These are phyloP conservation scores for Musa itinerans DNA, from an alignment of 176 grass and related monocot species.

Conservation along the genomic window DNA sequence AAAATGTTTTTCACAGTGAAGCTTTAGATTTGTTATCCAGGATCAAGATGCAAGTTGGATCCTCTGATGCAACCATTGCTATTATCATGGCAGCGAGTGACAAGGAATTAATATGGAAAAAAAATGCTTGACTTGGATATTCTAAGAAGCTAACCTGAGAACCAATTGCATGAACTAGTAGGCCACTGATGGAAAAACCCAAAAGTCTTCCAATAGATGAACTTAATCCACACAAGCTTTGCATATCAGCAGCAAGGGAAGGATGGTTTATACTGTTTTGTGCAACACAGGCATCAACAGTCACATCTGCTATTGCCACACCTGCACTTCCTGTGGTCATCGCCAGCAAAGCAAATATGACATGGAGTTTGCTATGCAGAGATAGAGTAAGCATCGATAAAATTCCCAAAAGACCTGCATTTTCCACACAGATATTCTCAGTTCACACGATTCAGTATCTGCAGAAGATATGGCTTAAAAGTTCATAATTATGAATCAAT, in stretches of 20 bases:
- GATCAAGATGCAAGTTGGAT: background rate
- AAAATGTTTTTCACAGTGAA: background rate
- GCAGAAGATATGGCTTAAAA: background rate
- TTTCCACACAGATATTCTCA: background rate
- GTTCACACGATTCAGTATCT: background rate
- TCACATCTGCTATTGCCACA: conserved; percentile 64
- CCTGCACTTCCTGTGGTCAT: conserved; percentile 48
- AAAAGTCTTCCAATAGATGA: conserved; percentile 62
- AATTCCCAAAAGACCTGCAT: conserved; percentile 54
- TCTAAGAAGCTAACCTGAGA: conserved; percentile 36
- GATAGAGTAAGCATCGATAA: conserved; percentile 57
- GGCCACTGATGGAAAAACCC: conserved; percentile 70
- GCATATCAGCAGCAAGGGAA: conserved; percentile 59
- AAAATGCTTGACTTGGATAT: background rate
- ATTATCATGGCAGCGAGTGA: background rate
- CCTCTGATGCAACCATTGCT: background rate
- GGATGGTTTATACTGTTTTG: conserved; percentile 65
- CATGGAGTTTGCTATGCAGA: conserved; percentile 26
- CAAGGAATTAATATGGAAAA: background rate
- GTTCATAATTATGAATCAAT: background rate
- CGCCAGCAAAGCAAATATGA: conserved; percentile 32
- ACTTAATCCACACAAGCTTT: conserved; percentile 65
- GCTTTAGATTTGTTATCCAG: background rate
- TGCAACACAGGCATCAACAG: conserved; percentile 67
- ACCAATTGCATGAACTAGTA: conserved; percentile 73